Evolutionary conservation across 2,329 filamentous ascomycete species (phyloP), one percentile per base, ranked within the genome.

Genomic region (Arachnomyces sp.): DNA sequence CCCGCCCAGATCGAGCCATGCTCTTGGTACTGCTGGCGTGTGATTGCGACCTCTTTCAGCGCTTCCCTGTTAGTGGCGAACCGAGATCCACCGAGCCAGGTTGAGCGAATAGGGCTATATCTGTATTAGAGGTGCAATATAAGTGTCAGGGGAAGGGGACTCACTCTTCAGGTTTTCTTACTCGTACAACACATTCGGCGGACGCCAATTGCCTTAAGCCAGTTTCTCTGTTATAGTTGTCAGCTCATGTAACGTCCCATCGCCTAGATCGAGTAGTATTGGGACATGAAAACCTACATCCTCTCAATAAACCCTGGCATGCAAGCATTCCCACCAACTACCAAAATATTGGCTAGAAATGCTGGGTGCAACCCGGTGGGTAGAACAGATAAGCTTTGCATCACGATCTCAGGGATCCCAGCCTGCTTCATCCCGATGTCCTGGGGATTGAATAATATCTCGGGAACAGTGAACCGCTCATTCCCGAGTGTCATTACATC

Each of bases 11-110:
- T 69, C 40, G 75, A 77, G 7, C 92, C 92, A 55, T 88, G 66
- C 61, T 98, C 92, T 38, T 92, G 79, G 59, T 98, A 98, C 57
- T 98, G 87, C 45, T 84, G 76, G 57, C 84, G 86, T 0, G 85
- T 92, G n/a, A 95, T 84, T 2, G 79, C 74, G 9, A 88, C 63
- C 36, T 73, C 73, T 44, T 79, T 73, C 38, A 93, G 48, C 37
- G 70, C 68, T 30, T 83, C 72, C 31, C 72, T 70, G 52, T 89
- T 80, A 37, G 67, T 76, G 1, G 87, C 87, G 41, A 95, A 69
- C 43, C 79, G 75, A 15, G 84, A 83, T n/a, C 81, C 90, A 12
- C 92, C 92, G 9, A 79, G 66, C 90, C 90, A 98, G 0, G 84
- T 87, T 48, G 81, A 85, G 16, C 77, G 81, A 49, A 94, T 72